These are phyloP conservation scores for Kingdonia uniflora DNA, from an alignment of 164 flowering plant species.

Conservation along the genomic window DNA sequence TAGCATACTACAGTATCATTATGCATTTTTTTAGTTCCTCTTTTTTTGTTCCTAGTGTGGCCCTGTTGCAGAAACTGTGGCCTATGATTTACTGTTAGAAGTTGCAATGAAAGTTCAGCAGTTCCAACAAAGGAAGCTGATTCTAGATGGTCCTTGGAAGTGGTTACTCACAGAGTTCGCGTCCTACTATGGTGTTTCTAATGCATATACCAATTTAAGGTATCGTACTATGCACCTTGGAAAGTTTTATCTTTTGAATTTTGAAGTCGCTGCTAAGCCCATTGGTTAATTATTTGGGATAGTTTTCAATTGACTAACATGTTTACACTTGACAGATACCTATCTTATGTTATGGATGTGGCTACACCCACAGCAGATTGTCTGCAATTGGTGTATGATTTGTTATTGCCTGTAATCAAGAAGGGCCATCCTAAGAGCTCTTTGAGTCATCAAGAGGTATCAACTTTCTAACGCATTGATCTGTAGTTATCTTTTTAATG, in stretches of 20 bases:
- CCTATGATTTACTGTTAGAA: constrained; percentile 69
- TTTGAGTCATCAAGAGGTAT: constrained; percentile 95
- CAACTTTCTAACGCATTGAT: background rate
- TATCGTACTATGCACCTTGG: constrained; percentile 10
- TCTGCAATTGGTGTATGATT: constrained; percentile 59
- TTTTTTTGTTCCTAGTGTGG: constrained; percentile 48
- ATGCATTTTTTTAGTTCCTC: background rate
- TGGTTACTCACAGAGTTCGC: constrained; percentile 80
- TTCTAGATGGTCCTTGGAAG: constrained; percentile 63
- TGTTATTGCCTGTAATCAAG: constrained; percentile 68
- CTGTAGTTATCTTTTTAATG: too few species aligned
- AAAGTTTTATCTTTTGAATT: background rate
- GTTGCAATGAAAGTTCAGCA: constrained; percentile 68
- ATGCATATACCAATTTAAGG: constrained; percentile 70
- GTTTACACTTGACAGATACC: constrained; percentile 40
- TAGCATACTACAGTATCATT: background rate
- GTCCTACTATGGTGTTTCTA: constrained; percentile 73
- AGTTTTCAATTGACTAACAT: too few species aligned
- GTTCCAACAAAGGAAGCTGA: constrained; percentile 61
- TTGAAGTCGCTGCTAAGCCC: too few species aligned
- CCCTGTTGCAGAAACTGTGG: constrained; percentile 82
- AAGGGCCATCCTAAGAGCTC: constrained; percentile 50
- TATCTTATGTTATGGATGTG: constrained; percentile 92
- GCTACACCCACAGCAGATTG: constrained; percentile 98
- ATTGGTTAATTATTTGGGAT: too few species aligned